Conservation (phyloP, 768 basidiomycete genomes). For the Serendipita indica region DNA sequence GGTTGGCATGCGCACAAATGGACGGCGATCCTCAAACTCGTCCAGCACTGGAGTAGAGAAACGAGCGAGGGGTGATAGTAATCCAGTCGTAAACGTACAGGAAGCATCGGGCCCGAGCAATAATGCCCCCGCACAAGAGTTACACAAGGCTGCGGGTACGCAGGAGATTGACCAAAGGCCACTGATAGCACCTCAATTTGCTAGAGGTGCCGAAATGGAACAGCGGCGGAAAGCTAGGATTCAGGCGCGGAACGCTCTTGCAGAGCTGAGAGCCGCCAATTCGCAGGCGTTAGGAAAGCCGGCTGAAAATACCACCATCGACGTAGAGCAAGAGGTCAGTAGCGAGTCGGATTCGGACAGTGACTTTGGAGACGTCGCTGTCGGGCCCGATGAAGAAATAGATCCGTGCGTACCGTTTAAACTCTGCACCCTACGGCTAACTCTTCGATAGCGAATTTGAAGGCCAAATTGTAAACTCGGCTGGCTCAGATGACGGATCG, state of each 20-base stretch:
- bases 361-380: slow-evolving; percentile 25
- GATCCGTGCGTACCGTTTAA: slow-evolving; percentile 45
- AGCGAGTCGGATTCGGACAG: slow-evolving; percentile 25
- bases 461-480: slow-evolving; percentile 30
- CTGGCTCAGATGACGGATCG: slow-evolving; percentile 49
- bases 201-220: slow-evolving; percentile 79
- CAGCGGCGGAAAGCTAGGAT: slow-evolving; percentile 49
- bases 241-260: slow-evolving; percentile 27
- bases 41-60: neutral
- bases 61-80: neutral
- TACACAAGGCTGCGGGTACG: neutral
- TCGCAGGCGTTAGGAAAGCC: slow-evolving; percentile 12
- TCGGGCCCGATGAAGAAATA: slow-evolving; percentile 49
- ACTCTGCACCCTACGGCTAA: neutral
- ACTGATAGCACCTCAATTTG: slow-evolving; percentile 49
- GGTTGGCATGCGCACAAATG: slow-evolving; percentile 62
- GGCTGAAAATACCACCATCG: neutral
- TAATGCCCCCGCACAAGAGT: neutral
- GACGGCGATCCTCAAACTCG: slow-evolving; percentile 33
- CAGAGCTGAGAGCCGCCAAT: slow-evolving; percentile 11
- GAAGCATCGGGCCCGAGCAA: slow-evolving; percentile 5
- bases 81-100: neutral
- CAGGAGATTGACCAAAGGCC: neutral
- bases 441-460: slow-evolving; percentile 1
- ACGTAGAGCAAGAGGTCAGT: neutral